Evolutionary conservation across 176 grass and related monocot genomes (phyloP).

Genomic region (Chrysopogon serrulatus): DNA sequence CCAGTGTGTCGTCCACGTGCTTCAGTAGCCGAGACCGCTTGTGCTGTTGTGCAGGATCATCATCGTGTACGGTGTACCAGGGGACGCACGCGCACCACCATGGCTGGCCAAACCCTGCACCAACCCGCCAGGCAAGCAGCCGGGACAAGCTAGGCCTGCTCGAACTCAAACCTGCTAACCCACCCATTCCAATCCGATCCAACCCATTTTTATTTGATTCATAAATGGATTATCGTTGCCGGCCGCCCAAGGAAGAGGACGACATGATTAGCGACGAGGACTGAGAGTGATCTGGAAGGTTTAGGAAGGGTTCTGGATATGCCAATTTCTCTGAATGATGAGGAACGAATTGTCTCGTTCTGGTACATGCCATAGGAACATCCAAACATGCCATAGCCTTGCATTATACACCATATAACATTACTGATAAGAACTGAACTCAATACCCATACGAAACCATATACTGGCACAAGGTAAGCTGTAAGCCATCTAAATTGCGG

Average conservation of each 20-base stretch:
- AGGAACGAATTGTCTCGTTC: not conserved
- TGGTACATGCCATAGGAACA: not conserved
- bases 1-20: too few species aligned
- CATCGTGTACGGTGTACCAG: too few species aligned
- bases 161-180: too few species aligned
- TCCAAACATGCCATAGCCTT: not conserved
- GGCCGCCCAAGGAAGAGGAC: conserved; percentile 53
- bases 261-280: conserved; percentile 58
- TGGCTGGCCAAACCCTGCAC: too few species aligned
- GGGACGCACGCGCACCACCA: too few species aligned
- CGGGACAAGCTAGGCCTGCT: too few species aligned
- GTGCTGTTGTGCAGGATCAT: too few species aligned
- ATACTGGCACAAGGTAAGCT: not conserved
- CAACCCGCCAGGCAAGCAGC: too few species aligned
- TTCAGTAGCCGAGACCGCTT: too few species aligned
- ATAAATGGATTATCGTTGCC: too few species aligned
- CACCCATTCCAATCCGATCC: too few species aligned
- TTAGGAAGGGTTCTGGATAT: conserved; percentile 13
- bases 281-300: conserved; percentile 53
- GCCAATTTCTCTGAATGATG: not conserved
- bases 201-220: too few species aligned
- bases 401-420: not conserved
- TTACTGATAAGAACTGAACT: not conserved
- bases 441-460: not conserved
- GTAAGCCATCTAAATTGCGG: not conserved